Percentiles rank a stretch among this genome's conserved stretches.
Conservation (phyloP, 768 basidiomycete genomes). For the Amanita phalloides region DNA sequence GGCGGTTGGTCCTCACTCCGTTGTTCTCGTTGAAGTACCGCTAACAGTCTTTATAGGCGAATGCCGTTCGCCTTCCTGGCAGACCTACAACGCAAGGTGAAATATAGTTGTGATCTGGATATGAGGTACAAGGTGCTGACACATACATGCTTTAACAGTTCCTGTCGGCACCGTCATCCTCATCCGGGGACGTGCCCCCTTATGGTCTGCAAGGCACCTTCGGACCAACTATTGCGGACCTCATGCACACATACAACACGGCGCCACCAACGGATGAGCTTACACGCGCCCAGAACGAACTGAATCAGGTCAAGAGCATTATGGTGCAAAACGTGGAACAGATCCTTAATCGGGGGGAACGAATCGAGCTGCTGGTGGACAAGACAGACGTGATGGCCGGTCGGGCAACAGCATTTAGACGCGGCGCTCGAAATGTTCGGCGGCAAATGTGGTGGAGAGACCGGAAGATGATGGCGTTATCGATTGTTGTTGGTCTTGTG, state of each 20-base stretch:
- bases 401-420: slow-evolving; percentile 87
- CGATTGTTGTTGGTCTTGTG: slow-evolving; percentile 62
- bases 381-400: slow-evolving; percentile 95
- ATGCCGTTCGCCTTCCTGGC: slow-evolving; percentile 91
- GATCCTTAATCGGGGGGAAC: slow-evolving; percentile 87
- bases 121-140: background rate
- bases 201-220: slow-evolving; percentile 66
- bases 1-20: slow-evolving; percentile 43
- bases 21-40: background rate
- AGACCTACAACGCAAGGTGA: slow-evolving; percentile 73
- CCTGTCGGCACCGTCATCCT: slow-evolving; percentile 50
- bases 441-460: slow-evolving; percentile 91
- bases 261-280: slow-evolving; percentile 83
- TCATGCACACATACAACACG: slow-evolving; percentile 87
- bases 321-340: slow-evolving; percentile 99
- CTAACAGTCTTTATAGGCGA: slow-evolving; percentile 37
- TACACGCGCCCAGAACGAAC: slow-evolving; percentile 78
- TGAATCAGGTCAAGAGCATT: slow-evolving; percentile 87
- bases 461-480: slow-evolving; percentile 55
- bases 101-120: slow-evolving; percentile 5
- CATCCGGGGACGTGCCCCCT: slow-evolving; percentile 44
- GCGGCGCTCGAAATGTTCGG: slow-evolving; percentile 76
- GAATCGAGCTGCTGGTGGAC: slow-evolving; percentile 92
- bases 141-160: slow-evolving; percentile 30
- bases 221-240: slow-evolving; percentile 53